Percentiles rank a stretch among this genome's conserved stretches.
Conservation (phyloP, 2,329 filamentous ascomycete genomes). For the Talaromyces sp. region DNA sequence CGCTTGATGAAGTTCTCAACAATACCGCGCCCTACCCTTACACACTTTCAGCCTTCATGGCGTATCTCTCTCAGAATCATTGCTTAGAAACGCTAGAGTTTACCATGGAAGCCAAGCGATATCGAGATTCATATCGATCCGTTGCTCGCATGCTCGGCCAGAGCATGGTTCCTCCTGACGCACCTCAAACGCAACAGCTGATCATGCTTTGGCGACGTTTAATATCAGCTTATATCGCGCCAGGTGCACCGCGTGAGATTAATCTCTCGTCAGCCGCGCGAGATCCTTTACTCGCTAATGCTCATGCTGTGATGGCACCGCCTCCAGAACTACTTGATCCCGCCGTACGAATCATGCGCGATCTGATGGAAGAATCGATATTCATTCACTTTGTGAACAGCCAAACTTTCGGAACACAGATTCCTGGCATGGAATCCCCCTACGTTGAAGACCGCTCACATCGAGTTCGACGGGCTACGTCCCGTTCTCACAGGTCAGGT, state of each 20-base stretch:
- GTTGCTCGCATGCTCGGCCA: constrained; percentile 52
- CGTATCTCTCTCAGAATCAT: constrained; percentile 93
- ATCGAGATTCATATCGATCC: constrained; percentile 64
- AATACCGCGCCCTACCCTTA: constrained; percentile 84
- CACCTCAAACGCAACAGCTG: constrained; percentile 64
- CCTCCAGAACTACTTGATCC: constrained; percentile 75
- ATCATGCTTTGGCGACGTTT: constrained; percentile 82
- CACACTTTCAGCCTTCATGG: constrained; percentile 90
- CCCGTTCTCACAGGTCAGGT: constrained; percentile 20
- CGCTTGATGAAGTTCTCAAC: constrained; percentile 80
- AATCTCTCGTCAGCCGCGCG: constrained; percentile 85
- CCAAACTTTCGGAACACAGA: constrained; percentile 48
- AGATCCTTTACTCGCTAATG: constrained; percentile 69
- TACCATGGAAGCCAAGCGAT: constrained; percentile 87
- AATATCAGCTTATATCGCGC: constrained; percentile 83
- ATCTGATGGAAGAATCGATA: constrained; percentile 96
- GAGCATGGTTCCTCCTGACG: constrained; percentile 49
- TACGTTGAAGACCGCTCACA: constrained; percentile 32
- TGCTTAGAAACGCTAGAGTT: constrained; percentile 96
- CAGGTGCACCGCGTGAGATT: constrained; percentile 80
- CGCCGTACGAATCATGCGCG: constrained; percentile 83
- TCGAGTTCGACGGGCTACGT: constrained; percentile 16
- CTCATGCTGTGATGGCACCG: constrained; percentile 58
- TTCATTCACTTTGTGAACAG: constrained; percentile 86
- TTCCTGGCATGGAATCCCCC: constrained; percentile 45